Evolutionary conservation across 495 filamentous ascomycete genomes (phyloP).

Genomic region (Jackrogersella multiformis): DNA sequence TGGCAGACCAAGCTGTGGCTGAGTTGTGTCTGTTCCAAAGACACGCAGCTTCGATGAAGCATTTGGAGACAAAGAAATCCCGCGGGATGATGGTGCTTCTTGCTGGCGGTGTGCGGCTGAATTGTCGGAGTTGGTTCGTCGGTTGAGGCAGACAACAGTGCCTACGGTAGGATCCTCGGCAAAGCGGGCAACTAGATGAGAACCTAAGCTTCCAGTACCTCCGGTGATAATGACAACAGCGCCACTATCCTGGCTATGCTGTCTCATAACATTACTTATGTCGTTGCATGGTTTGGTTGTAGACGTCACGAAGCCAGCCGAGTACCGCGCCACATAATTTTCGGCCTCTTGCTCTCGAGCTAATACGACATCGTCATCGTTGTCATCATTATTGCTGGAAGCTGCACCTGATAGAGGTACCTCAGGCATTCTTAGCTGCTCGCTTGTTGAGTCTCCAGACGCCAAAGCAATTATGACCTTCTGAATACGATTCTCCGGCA

Average conservation of each 20-base stretch:
- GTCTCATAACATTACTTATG: neutral
- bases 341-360: conserved; percentile 3
- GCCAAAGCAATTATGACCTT: conserved; percentile 56
- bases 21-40: conserved; percentile 55
- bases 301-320: neutral
- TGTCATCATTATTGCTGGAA: neutral
- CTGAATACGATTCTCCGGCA: conserved; percentile 52
- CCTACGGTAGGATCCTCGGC: conserved; percentile 46
- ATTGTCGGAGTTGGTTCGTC: conserved; percentile 21
- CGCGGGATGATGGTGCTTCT: conserved; percentile 45
- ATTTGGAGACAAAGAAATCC: conserved; percentile 41
- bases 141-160: conserved; percentile 59
- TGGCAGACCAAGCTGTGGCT: conserved; percentile 56
- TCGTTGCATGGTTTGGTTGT: neutral
- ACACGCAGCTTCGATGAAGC: conserved; percentile 53
- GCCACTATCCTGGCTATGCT: neutral
- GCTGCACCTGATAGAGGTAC: neutral
- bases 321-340: neutral
- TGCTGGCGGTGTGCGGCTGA: conserved; percentile 45
- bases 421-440: neutral
- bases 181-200: conserved; percentile 52
- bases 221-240: conserved; percentile 52
- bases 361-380: neutral
- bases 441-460: conserved; percentile 30
- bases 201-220: conserved; percentile 57